Conservation (phyloP, 306 rosid species). For the Vicia sativa region DNA sequence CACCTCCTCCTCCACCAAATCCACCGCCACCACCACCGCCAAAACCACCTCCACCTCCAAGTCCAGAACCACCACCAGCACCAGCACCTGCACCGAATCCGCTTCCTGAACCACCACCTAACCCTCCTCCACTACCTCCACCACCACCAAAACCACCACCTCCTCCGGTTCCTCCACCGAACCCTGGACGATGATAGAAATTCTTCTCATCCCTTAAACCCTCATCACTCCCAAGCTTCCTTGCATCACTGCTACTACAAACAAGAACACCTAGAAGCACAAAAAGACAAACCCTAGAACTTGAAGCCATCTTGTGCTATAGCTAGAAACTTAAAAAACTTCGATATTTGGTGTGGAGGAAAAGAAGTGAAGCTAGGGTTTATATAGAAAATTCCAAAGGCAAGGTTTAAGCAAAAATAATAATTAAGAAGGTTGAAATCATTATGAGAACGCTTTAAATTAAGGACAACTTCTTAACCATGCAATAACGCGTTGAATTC, state of each 20-base stretch:
- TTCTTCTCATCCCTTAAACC: conserved; percentile 51
- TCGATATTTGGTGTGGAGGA: conserved; percentile 4
- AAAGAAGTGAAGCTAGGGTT: conserved; percentile 22
- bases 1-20: conserved; percentile 49
- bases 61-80: conserved; percentile 40
- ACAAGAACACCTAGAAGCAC: conserved; percentile 55
- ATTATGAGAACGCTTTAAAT: conserved; percentile 49
- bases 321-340: neutral
- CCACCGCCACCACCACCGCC: conserved; percentile 56
- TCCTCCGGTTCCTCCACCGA: conserved; percentile 59
- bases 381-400: conserved; percentile 46
- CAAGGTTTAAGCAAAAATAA: neutral
- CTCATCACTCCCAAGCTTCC: conserved; percentile 55
- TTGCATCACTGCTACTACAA: conserved; percentile 52
- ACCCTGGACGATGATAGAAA: conserved; percentile 44
- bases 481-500: conserved; percentile 41
- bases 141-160: conserved; percentile 67
- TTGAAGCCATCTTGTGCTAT: conserved; percentile 38
- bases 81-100: conserved; percentile 54
- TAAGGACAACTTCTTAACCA: conserved; percentile 50
- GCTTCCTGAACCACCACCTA: conserved; percentile 47
- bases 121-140: conserved; percentile 49
- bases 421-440: conserved; percentile 12
- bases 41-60: conserved; percentile 44
- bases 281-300: conserved; percentile 49